Evolutionary conservation across 768 basidiomycete species (phyloP).

Genomic region (Lyophyllum shimeji): DNA sequence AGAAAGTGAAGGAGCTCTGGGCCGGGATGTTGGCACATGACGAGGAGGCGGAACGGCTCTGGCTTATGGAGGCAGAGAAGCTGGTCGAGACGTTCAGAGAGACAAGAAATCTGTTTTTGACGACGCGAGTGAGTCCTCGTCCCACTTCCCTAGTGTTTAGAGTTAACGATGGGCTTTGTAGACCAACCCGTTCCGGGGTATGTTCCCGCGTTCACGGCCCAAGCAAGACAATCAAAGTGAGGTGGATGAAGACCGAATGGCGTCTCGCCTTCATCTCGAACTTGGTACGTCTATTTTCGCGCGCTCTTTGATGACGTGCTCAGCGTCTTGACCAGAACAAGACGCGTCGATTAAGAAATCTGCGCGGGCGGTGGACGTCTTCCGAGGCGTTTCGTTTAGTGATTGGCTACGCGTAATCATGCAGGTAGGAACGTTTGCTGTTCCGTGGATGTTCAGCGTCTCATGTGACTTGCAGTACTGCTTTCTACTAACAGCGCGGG

Average conservation of each 20-base stretch:
- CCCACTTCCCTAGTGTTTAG: not conserved
- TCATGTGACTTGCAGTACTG: slow-evolving; percentile 53
- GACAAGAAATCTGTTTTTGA: slow-evolving; percentile 80
- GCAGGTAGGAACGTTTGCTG: slow-evolving; percentile 55
- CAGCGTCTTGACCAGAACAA: slow-evolving; percentile 39
- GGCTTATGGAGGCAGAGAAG: slow-evolving; percentile 83
- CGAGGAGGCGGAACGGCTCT: slow-evolving; percentile 59
- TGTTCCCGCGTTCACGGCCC: slow-evolving; percentile 55
- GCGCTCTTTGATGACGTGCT: not conserved
- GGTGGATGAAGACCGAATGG: slow-evolving; percentile 70
- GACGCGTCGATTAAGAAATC: slow-evolving; percentile 55
- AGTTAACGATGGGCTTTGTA: slow-evolving; percentile 12
- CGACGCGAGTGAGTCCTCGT: slow-evolving; percentile 57
- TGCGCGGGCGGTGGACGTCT: slow-evolving; percentile 56
- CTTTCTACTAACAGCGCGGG: slow-evolving; percentile 64
- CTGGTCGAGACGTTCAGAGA: slow-evolving; percentile 89
- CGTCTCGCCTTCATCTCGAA: slow-evolving; percentile 72
- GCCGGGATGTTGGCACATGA: slow-evolving; percentile 43
- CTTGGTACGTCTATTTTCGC: slow-evolving; percentile 45
- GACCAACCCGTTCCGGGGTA: slow-evolving; percentile 64
- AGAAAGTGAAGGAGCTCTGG: slow-evolving; percentile 64
- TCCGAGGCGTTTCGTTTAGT: slow-evolving; percentile 80
- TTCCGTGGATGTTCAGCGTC: not conserved
- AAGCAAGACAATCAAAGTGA: slow-evolving; percentile 43
- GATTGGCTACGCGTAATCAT: slow-evolving; percentile 86